Conservation (phyloP, 179 eudicot genomes). For the Beta macrorhiza region DNA sequence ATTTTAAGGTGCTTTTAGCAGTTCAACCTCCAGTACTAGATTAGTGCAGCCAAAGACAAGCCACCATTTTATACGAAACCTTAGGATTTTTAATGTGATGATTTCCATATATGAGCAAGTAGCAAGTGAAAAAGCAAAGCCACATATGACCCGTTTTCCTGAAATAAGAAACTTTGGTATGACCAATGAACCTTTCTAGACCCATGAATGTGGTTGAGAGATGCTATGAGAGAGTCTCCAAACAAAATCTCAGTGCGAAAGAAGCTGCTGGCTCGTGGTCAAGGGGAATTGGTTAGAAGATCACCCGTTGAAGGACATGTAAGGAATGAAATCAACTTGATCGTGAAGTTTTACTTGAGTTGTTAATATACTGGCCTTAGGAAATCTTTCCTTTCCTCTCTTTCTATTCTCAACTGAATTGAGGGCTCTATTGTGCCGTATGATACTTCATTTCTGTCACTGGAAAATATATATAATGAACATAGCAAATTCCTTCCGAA, state of each 20-base stretch:
- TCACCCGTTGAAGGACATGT: background rate
- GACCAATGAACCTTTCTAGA: background rate
- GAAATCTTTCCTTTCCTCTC: background rate
- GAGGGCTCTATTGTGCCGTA: too few relatives aligned
- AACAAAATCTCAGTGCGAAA: too few relatives aligned
- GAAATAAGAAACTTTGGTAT: background rate
- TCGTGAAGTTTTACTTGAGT: background rate
- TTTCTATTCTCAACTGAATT: background rate
- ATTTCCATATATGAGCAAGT: background rate
- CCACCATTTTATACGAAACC: background rate
- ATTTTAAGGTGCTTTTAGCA: background rate
- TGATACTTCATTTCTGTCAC: background rate
- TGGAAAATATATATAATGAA: background rate
- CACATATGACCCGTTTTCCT: background rate
- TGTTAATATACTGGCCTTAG: background rate
- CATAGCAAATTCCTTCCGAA: background rate
- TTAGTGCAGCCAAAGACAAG: background rate
- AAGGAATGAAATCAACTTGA: background rate
- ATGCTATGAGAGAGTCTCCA: slow-evolving; percentile 3
- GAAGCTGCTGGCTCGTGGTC: background rate
- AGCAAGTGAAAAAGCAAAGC: background rate
- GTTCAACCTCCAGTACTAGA: background rate
- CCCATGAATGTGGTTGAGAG: background rate
- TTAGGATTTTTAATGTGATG: background rate
- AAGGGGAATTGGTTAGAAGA: background rate